Evolutionary conservation across 1,284 basidiomycete species (phyloP), one percentile per base, ranked within the genome.

Genomic region (Xerocomus nothofagi): DNA sequence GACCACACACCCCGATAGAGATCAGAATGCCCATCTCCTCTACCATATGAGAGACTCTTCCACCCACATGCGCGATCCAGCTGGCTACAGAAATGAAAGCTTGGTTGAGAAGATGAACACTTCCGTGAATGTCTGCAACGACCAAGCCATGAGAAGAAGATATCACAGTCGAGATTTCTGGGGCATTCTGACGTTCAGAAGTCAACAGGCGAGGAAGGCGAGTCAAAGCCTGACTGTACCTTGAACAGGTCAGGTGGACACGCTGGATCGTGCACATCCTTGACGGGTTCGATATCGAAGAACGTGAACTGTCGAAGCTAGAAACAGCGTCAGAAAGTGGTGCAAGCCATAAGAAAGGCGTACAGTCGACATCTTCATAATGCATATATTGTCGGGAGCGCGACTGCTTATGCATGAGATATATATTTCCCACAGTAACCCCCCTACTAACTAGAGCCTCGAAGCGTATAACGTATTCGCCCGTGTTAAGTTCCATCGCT

Each of bases 291-390:
- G 11, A 76, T 73, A 55, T 90, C 82, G 60, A 92, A 92, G 79
- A 92, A 92, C 2, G 81, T 77, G 72, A 94, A 94, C 64, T 92
- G 88, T 33, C 88, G 79, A 81, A 88, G 91, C 88, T 92, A 42
- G 2, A 42, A 0, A 31, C 8, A 12, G 21, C 20, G 39, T 67
- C 42, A 62, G 50, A 45, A n/a, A 31, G 11, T 18, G 29, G 18
- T 29, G 23, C 8, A 2, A 15, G 15, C 0, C 4, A 15, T 39
- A 43, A 34, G 12, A 40, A 45, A 21, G 6, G n/a, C n/a, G n/a
- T n/a, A n/a, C n/a, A n/a, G n/a, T n/a, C n/a, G n/a, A n/a, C n/a
- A n/a, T n/a, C n/a, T n/a, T n/a, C n/a, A n/a, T n/a, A n/a, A n/a
- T n/a, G n/a, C n/a, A n/a, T n/a, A n/a, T n/a, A n/a, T n/a, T n/a